Evolutionary conservation across 768 basidiomycete species (phyloP).

Genomic region (Lactarius pseudohatsudake): DNA sequence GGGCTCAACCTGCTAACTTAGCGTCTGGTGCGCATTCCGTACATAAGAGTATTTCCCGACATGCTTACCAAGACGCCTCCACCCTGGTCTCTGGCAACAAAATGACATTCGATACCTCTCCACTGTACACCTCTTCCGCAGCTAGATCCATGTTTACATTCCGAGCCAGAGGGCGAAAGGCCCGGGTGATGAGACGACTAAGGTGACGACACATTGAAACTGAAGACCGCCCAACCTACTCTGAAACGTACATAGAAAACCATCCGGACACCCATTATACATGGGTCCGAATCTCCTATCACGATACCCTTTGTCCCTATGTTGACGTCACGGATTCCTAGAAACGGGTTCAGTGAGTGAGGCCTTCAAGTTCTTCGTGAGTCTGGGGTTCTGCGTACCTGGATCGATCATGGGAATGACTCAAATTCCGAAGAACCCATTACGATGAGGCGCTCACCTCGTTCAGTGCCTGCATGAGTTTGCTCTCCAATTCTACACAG

Average conservation of each 20-base stretch:
- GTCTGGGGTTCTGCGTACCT: background rate
- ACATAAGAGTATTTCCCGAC: too few species aligned
- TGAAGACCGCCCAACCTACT: background rate
- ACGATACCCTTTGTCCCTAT: background rate
- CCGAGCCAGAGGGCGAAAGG: too few species aligned
- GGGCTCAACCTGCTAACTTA: too few species aligned
- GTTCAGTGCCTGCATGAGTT: background rate
- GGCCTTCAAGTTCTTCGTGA: too few species aligned
- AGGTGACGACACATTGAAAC: background rate
- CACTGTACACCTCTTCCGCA: too few species aligned
- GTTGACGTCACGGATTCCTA: background rate
- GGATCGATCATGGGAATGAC: too few species aligned
- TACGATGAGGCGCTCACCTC: background rate
- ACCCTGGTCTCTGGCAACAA: too few species aligned
- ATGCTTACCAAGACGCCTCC: too few species aligned
- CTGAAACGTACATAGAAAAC: background rate
- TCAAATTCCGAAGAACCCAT: background rate
- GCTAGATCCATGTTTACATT: too few species aligned
- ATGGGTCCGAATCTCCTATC: background rate
- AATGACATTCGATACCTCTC: too few species aligned
- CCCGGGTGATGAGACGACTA: background rate
- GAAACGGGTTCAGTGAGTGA: background rate
- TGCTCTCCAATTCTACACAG: background rate
- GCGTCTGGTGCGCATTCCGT: too few species aligned
- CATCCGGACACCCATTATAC: background rate